These are phyloP conservation scores for Skeletonema tropicum DNA, from an alignment of 108 stramenopile genomes.

Conservation along the genomic window DNA sequence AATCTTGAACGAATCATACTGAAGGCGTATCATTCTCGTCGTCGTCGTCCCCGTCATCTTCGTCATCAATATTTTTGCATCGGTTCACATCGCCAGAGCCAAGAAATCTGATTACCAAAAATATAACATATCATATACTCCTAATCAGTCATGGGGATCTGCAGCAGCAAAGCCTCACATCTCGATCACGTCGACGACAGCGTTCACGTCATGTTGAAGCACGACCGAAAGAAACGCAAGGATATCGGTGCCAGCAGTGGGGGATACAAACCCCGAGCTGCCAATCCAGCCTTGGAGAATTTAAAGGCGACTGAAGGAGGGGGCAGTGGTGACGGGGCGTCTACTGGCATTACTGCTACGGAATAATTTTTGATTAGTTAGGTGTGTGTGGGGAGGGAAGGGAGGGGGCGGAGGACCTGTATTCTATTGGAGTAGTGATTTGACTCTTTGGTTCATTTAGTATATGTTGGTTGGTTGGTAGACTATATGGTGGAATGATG, in stretches of 20 bases:
- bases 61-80: too few species aligned
- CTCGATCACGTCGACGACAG: slow-evolving; percentile 39
- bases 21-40: too few species aligned
- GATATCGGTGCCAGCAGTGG: slow-evolving; percentile 11
- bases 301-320: neutral
- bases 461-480: too few species aligned
- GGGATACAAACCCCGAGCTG: slow-evolving; percentile 34
- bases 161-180: slow-evolving; percentile 21
- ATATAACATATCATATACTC: neutral
- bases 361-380: neutral
- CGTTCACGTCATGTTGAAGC: slow-evolving; percentile 46
- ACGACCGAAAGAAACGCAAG: slow-evolving; percentile 39
- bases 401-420: neutral
- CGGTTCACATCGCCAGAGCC: too few species aligned
- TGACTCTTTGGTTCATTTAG: too few species aligned
- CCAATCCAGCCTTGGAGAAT: slow-evolving; percentile 26
- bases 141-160: slow-evolving; percentile 27
- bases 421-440: neutral
- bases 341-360: slow-evolving; percentile 3
- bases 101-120: too few species aligned
- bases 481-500: too few species aligned
- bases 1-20: too few species aligned
- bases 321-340: neutral
- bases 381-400: neutral
- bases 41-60: too few species aligned